Base-by-base conservation (phyloP, 1,284 basidiomycete species). In the Leccinum laetum region DNA sequence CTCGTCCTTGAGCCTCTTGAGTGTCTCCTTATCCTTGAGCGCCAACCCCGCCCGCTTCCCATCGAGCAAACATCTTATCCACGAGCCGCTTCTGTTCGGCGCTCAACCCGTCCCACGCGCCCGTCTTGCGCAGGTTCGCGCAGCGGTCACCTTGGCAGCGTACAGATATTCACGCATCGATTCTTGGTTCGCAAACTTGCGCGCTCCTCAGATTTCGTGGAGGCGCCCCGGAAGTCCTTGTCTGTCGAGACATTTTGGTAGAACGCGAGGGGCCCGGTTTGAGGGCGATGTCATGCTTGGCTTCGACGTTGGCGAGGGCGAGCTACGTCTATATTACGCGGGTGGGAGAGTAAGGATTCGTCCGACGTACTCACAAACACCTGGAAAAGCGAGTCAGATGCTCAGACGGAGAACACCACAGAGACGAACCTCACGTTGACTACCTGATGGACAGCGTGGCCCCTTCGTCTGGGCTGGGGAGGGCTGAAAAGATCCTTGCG, bases 131-230 rank as follows among this genome's bases (percentile, higher is more conserved):
- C 65, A 91, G 81, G 71, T 91, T 89, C 74, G 86, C 84, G 89
- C 83, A 0, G 92, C 92, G 18, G 85, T 83, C 16, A 86, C 76
- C 71, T 93, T 88, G 49, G 90, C 89, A 44, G 85, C 79, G 79
- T 86, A 94, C 46, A 94, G 84, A 70, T 95, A 92, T 60, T 89
- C 73, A 11, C 92, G 85, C 88, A 93, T 93, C 18, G 87, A 87
- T 1, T 85, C 82, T 67, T 92, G 88, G 56, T 94, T 87, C 32
- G 79, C 79, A 67, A 86, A 92, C 67, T 92, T 85, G 59, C 87
- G 55, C 86, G 78, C 18, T 84, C 83, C 73, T 93, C 91, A 1
- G 89, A 88, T 46, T 85, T 84, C 64, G 87, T 90, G 1, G 90
- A 88, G 1, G 91, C 90, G 70, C 93, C 91, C 8, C 93, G 84